Conservation (phyloP, 345 rosid genomes). For the Diplotaxis tenuifolia region DNA sequence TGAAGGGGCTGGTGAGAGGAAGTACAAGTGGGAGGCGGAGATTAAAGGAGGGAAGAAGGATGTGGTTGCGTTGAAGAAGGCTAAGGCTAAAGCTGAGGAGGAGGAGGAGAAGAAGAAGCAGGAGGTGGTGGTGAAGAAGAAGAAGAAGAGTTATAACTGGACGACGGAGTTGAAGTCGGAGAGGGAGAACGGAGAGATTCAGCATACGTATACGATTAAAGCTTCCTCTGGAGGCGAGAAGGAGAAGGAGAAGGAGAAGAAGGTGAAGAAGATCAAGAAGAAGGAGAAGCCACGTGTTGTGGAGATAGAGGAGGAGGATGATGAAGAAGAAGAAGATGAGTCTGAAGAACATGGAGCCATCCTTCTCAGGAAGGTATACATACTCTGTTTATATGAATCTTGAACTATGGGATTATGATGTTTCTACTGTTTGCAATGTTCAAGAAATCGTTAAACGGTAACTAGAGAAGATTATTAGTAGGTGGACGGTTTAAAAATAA, state of each 20-base stretch:
- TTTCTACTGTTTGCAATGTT: background rate
- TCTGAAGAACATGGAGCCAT: conserved; percentile 48
- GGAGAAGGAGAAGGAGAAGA: conserved; percentile 41
- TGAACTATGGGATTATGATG: background rate
- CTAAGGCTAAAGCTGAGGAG: conserved; percentile 44
- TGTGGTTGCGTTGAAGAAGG: conserved; percentile 22
- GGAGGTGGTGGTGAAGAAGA: conserved; percentile 31
- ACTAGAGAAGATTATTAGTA: no score
- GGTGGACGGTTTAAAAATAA: no score
- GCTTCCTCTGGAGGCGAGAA: conserved; percentile 54
- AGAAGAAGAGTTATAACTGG: conserved; percentile 54
- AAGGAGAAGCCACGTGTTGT: conserved; percentile 57
- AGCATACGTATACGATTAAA: conserved; percentile 58
- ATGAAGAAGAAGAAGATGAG: conserved; percentile 43
- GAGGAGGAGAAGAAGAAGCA: conserved; percentile 41
- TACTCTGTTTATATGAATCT: conserved; percentile 6
- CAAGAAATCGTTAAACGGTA: no score
- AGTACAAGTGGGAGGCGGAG: conserved; percentile 72
- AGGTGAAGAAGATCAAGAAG: conserved; percentile 48
- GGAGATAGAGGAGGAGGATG: conserved; percentile 57
- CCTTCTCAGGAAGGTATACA: conserved; percentile 63
- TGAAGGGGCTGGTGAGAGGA: conserved; percentile 61
- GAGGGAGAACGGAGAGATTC: conserved; percentile 49
- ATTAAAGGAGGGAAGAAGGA: conserved; percentile 41
- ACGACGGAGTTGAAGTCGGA: conserved; percentile 70